These are phyloP conservation scores for Aspergillus arachidicola DNA, from an alignment of 2,329 filamentous ascomycete species.

Conservation along the genomic window DNA sequence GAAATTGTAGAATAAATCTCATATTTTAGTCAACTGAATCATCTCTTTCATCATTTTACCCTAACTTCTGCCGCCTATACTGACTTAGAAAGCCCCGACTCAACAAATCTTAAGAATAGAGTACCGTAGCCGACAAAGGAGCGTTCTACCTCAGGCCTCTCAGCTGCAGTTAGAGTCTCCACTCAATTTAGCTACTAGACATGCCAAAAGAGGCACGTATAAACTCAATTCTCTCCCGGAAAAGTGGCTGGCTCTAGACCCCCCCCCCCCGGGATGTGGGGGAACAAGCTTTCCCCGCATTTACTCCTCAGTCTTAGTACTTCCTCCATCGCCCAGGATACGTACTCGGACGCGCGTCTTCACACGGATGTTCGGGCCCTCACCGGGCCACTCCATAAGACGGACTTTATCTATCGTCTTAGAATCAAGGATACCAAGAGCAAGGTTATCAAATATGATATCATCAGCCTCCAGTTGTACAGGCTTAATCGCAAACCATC, in stretches of 20 bases:
- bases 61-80: background rate
- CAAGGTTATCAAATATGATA: background rate
- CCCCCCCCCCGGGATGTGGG: background rate
- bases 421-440: background rate
- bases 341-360: background rate
- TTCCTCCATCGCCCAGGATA: no score
- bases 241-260: no score
- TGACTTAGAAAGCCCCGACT: background rate
- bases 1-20: background rate
- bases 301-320: no score
- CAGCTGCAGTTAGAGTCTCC: no score
- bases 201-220: no score
- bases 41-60: background rate
- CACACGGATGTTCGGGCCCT: background rate
- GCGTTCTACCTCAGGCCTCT: background rate
- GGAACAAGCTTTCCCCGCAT: background rate
- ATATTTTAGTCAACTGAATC: background rate
- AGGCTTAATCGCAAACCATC: background rate
- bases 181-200: no score
- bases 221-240: no score
- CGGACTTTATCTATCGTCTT: background rate
- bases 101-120: background rate
- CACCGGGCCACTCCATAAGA: background rate
- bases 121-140: background rate
- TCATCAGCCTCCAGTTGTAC: background rate